phyloP scores from a whole-genome alignment of 169 alveolate species.

The Pseudocohnilembus persalinus region DNA sequence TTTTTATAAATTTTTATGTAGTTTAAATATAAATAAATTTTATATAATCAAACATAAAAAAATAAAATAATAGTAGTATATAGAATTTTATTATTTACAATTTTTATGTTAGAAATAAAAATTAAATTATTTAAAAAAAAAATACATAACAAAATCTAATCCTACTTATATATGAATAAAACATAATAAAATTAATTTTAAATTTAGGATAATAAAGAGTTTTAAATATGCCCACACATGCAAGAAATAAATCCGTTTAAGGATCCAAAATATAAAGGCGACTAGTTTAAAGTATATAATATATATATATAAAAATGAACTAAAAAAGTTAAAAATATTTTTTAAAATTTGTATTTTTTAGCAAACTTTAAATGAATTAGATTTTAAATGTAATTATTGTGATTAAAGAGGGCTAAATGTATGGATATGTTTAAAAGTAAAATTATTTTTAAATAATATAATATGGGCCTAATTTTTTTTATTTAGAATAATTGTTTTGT shows the following conservation, averaged over 20 bases:
- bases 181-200: no score
- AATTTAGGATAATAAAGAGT: no score
- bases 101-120: no score
- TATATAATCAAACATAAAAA: no score
- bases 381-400: background rate
- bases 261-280: slow-evolving; percentile 5
- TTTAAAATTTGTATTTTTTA: background rate
- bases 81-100: no score
- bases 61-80: no score
- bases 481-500: background rate
- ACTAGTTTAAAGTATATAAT: background rate
- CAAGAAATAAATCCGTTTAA: slow-evolving; percentile 9
- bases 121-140: no score
- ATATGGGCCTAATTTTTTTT: background rate
- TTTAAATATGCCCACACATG: slow-evolving; percentile 22
- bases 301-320: background rate
- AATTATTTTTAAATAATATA: background rate
- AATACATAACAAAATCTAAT: no score
- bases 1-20: no score
- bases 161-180: no score
- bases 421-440: slow-evolving; percentile 20
- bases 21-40: no score
- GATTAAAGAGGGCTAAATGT: background rate
- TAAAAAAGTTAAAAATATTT: background rate
- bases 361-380: background rate